Percentiles rank a stretch among this genome's conserved stretches.
Evolutionary conservation across 805 yeast species (phyloP).

Genomic region (Saccharomycopsis schoenii): DNA sequence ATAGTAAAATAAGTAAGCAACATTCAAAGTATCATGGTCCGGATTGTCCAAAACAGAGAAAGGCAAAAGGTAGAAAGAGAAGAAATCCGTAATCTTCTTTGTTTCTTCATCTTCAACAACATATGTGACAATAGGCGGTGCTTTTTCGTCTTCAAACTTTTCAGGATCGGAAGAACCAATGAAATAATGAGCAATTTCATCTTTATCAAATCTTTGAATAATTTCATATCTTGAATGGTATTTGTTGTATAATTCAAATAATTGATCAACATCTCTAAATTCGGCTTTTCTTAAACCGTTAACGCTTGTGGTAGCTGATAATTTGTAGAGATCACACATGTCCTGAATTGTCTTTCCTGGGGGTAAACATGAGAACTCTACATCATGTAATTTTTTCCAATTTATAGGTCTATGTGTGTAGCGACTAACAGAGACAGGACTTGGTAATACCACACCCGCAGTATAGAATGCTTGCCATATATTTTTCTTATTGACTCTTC

Average conservation of each 20-base stretch:
- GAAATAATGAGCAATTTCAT: conserved; percentile 77
- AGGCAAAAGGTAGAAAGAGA: conserved; percentile 83
- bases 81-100: conserved; percentile 73
- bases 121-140: conserved; percentile 57
- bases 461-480: conserved; percentile 97
- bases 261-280: conserved; percentile 53
- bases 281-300: conserved; percentile 45
- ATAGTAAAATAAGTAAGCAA: conserved; percentile 85
- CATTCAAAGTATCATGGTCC: conserved; percentile 56
- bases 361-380: conserved; percentile 82
- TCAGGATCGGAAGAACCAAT: conserved; percentile 37
- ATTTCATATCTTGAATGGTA: conserved; percentile 68
- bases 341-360: conserved; percentile 52
- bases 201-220: conserved; percentile 51
- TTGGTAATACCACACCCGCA: conserved; percentile 83
- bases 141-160: conserved; percentile 24
- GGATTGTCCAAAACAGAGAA: conserved; percentile 68
- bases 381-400: conserved; percentile 83
- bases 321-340: conserved; percentile 52
- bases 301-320: conserved; percentile 42
- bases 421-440: conserved; percentile 83
- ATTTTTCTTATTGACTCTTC: conserved; percentile 74
- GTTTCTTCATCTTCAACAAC: conserved; percentile 49
- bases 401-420: conserved; percentile 91
- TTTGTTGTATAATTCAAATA: conserved; percentile 43